A percentile compares a stretch with the other conserved stretches of the same genome.
Evolutionary conservation across 371 early-diverging fungal genomes (phyloP).

Genomic region (Coemansia sp.): DNA sequence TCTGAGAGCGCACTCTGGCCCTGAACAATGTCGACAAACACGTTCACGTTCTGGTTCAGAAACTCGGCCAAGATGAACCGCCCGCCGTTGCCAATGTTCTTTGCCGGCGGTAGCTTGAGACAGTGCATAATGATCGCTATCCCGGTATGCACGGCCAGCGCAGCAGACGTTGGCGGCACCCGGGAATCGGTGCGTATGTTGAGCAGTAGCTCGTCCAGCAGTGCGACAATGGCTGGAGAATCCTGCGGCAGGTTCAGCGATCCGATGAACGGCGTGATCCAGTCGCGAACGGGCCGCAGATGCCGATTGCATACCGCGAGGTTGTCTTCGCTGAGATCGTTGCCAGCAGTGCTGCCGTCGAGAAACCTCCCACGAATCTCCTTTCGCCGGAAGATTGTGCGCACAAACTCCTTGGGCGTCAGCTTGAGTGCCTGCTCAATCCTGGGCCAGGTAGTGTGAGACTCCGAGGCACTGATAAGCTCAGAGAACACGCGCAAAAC

Average conservation of each 20-base stretch:
- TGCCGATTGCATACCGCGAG: conserved; percentile 12
- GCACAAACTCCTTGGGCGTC: conserved; percentile 17
- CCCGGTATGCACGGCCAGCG: conserved; percentile 31
- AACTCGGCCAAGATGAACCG: conserved; percentile 27
- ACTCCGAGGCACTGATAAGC: conserved; percentile 20
- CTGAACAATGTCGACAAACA: conserved; percentile 35
- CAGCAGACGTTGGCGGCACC: conserved; percentile 17
- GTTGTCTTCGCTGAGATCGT: conserved; percentile 9
- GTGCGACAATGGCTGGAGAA: conserved; percentile 12
- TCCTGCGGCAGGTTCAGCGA: conserved; percentile 31
- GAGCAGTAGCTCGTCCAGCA: conserved; percentile 24
- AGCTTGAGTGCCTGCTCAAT: conserved; percentile 1
- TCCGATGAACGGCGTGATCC: conserved; percentile 42
- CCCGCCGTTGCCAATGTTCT: conserved; percentile 16
- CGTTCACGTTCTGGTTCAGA: conserved; percentile 14
- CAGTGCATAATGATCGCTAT: conserved; percentile 40
- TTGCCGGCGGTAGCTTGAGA: conserved; percentile 22
- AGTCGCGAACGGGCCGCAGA: conserved; percentile 32
- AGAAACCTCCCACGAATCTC: conserved; percentile 12
- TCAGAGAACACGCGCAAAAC: conserved; percentile 28
- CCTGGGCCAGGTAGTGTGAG: conserved; percentile 15
- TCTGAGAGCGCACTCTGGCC: conserved; percentile 28
- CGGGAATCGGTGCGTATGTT: conserved; percentile 7
- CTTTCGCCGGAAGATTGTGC: conserved; percentile 4
- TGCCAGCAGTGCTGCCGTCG: background rate